Evolutionary conservation across 345 rosid genomes (phyloP), one percentile per base, ranked within the genome.

Genomic region (Rhodomyrtus tomentosa): DNA sequence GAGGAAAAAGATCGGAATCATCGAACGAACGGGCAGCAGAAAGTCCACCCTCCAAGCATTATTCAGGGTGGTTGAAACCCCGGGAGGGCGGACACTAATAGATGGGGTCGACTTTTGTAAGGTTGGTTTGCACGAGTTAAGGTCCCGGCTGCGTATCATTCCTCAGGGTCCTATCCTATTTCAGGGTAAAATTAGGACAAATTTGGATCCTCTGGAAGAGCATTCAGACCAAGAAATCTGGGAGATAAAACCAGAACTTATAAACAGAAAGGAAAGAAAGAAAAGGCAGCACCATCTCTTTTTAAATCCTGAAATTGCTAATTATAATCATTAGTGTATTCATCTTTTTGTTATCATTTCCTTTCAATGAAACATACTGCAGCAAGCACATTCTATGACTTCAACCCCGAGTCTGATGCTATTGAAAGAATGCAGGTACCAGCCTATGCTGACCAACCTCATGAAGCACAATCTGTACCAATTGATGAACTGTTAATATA

Each of bases 1-100:
- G 94, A 83, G 92, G 53, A 91, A 88, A 89, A 96, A 94, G 83
- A 91, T 96, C 32, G 96, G 98, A 84, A 92, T 96, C 27, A 98
- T 94, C 38, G 99, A 98, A 27, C 91, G 98, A 85, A 95, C 98
- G 1, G 98, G 96, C n/a, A 96, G 98, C 48, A 98, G 97, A 79
- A 96, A 95, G 87, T 95, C 99, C 82, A 95, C 97, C 55, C 92
- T 96, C 84, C 98, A 95, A 84, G 95, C 98, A 27, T 93, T 96
- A 20, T 96, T 95, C 89, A 88, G 99, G 86, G 90, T 95, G 25
- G 94, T 96, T 49, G 97, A 96, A 89, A 93, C 94, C 20, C 92
- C 93, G 15, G 88, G 87, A 73, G 99, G 98, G 82, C 83, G 90
- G 76, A 95, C 95, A 55, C 84, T 94, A 27, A 93, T 95, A 49